A percentile compares a stretch with the other conserved stretches of the same genome.
Conservation (phyloP, 768 basidiomycete genomes). For the Termitomyces sp. region DNA sequence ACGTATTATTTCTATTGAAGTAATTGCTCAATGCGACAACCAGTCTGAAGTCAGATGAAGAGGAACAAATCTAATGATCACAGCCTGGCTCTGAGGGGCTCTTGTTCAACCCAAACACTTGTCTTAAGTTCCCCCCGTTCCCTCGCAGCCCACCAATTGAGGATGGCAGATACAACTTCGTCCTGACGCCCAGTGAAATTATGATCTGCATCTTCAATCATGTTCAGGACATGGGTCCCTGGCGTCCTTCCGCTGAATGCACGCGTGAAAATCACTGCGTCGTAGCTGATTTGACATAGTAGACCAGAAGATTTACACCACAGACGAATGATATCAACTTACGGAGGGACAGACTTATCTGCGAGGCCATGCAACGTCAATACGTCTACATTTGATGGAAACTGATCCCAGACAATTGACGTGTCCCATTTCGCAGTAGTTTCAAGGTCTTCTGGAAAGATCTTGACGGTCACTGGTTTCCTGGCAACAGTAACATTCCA, state of each 20-base stretch:
- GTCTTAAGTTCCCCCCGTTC: constrained; percentile 44
- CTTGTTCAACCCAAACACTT: constrained; percentile 50
- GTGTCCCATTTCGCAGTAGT: constrained; percentile 63
- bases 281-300: constrained; percentile 42
- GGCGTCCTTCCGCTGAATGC: constrained; percentile 50
- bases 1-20: not conserved
- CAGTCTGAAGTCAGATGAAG: not conserved
- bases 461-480: constrained; percentile 42
- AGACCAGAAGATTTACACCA: not conserved
- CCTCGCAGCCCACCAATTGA: constrained; percentile 60
- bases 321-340: constrained; percentile 21
- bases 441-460: constrained; percentile 57
- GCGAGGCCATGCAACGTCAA: constrained; percentile 72
- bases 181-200: constrained; percentile 70
- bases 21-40: no score
- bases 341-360: constrained; percentile 69
- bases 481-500: constrained; percentile 66
- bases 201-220: constrained; percentile 74
- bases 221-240: constrained; percentile 67
- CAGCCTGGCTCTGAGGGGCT: constrained; percentile 46
- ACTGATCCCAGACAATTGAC: constrained; percentile 60
- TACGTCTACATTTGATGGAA: constrained; percentile 61
- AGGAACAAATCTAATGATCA: constrained; percentile 18
- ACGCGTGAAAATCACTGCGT: constrained; percentile 64
- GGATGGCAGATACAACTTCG: constrained; percentile 59